Evolutionary conservation across 2,329 filamentous ascomycete genomes (phyloP).

Genomic region (Colletotrichum sp.): DNA sequence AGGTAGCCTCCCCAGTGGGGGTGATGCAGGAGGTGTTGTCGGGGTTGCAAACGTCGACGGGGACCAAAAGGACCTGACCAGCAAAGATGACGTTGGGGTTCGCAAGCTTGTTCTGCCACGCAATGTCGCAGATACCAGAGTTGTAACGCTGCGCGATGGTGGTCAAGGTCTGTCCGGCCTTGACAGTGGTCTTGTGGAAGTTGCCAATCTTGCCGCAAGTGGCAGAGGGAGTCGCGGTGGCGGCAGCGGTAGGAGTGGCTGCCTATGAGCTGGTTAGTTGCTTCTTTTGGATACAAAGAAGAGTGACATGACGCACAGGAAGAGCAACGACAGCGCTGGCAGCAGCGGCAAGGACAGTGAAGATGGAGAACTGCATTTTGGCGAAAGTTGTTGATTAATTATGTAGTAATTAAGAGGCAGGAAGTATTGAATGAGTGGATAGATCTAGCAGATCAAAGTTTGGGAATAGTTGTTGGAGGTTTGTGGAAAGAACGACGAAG

Average conservation of each 20-base stretch:
- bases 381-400: background rate
- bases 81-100: background rate
- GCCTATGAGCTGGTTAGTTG: background rate
- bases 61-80: background rate
- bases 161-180: background rate
- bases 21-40: conserved; percentile 6
- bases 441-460: background rate
- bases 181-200: conserved; percentile 1
- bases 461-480: background rate
- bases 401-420: background rate
- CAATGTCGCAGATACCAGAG: conserved; percentile 12
- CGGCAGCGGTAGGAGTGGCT: background rate
- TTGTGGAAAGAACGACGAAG: background rate
- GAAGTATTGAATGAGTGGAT: background rate
- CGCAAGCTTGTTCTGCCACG: background rate
- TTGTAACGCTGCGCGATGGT: background rate
- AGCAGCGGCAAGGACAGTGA: background rate
- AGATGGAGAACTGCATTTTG: background rate
- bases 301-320: background rate
- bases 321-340: background rate
- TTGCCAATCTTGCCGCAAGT: background rate
- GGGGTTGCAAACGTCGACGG: background rate
- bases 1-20: background rate
- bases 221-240: background rate
- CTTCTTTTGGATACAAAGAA: background rate